phyloP scores from a whole-genome alignment of 176 grass and related monocot species.

The Leersia perrieri region DNA sequence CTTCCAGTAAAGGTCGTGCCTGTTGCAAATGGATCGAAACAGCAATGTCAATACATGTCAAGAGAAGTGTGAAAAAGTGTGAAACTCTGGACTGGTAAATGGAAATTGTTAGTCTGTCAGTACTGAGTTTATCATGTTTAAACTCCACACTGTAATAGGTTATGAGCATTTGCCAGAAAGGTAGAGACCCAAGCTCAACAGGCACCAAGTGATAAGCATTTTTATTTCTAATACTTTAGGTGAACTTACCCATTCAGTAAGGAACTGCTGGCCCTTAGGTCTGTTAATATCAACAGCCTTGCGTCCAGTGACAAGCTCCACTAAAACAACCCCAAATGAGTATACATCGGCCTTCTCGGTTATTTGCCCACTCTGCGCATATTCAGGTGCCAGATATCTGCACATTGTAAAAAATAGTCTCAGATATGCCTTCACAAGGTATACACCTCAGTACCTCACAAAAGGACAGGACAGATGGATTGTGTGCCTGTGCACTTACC shows the following conservation, averaged over 20 bases:
- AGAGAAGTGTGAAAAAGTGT: not conserved
- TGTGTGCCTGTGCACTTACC: constrained; percentile 25
- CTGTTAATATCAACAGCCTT: constrained; percentile 96
- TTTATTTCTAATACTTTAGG: not conserved
- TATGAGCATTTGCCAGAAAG: not conserved
- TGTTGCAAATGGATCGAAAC: constrained; percentile 22
- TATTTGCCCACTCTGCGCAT: constrained; percentile 91
- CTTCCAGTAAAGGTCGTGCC: constrained; percentile 76
- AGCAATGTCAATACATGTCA: not conserved
- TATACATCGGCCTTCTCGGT: constrained; percentile 97
- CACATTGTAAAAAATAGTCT: not conserved
- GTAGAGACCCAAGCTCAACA: not conserved
- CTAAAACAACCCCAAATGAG: constrained; percentile 89
- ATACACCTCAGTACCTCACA: not conserved
- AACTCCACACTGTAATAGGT: not conserved
- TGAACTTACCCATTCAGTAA: constrained; percentile 91
- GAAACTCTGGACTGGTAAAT: not conserved
- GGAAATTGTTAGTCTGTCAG: not conserved
- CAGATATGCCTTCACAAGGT: not conserved
- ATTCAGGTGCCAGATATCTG: constrained; percentile 81
- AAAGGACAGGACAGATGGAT: not conserved
- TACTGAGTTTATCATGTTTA: not conserved
- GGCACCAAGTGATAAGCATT: not conserved
- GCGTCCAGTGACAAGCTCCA: constrained; percentile 88
- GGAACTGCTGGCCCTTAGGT: constrained; percentile 92